Evolutionary conservation across 192 early-diverging fungal species (phyloP).

Genomic region (Rhizophagus prolifer): DNA sequence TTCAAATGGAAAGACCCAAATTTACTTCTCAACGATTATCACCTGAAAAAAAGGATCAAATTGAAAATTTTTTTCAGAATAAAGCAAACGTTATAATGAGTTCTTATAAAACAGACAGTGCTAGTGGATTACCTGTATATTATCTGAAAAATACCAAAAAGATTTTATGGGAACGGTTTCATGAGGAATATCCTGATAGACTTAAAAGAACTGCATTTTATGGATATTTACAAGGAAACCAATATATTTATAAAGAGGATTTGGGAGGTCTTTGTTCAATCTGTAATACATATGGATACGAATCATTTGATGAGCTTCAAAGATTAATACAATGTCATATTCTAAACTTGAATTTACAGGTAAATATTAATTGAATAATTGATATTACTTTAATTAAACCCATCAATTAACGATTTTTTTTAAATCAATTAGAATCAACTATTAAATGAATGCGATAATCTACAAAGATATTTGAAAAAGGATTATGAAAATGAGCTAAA

Average conservation of each 20-base stretch:
- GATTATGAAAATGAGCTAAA: too few species aligned
- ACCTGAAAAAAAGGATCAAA: background rate
- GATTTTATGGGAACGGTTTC: background rate
- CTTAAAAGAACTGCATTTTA: background rate
- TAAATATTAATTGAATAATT: too few species aligned
- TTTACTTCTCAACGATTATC: too few species aligned
- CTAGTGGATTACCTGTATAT: background rate
- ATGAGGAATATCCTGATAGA: background rate
- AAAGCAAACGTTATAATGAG: conserved; percentile 10
- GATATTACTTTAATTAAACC: too few species aligned
- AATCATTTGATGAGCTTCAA: background rate
- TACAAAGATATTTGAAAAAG: too few species aligned
- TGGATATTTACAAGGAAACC: background rate
- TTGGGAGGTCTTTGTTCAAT: background rate
- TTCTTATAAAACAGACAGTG: conserved; percentile 6
- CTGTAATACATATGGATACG: conserved; percentile 6
- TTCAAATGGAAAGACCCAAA: too few species aligned
- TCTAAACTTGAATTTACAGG: too few species aligned
- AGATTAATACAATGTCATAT: too few species aligned
- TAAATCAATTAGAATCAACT: too few species aligned
- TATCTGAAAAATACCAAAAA: conserved; percentile 16
- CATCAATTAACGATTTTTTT: too few species aligned
- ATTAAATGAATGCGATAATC: too few species aligned
- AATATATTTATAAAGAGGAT: background rate
- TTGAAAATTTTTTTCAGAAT: conserved; percentile 1